Percentiles rank a stretch among this genome's conserved stretches.
Conservation (phyloP, 2,329 filamentous ascomycete species). For the Sphaerostilbella broomeana region DNA sequence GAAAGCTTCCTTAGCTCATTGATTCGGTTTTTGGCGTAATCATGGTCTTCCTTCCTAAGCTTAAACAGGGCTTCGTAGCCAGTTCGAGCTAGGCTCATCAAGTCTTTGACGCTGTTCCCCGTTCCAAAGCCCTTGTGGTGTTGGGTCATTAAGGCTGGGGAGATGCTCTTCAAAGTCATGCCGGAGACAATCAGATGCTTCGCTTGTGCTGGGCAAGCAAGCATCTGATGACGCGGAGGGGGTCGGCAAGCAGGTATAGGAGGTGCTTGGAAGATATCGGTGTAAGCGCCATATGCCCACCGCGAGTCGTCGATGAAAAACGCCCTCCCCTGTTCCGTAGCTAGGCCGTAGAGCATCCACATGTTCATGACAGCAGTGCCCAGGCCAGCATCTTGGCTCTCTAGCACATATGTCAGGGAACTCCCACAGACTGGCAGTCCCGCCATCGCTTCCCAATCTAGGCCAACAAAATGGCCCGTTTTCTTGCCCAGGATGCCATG, state of each 20-base stretch:
- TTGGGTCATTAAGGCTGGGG: slow-evolving; percentile 47
- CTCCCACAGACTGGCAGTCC: slow-evolving; percentile 56
- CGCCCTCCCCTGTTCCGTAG: slow-evolving; percentile 62
- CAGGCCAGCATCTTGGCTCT: slow-evolving; percentile 65
- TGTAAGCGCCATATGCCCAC: slow-evolving; percentile 76
- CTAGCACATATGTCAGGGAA: slow-evolving; percentile 72
- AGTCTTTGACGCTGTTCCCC: slow-evolving; percentile 35
- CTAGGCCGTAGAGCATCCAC: slow-evolving; percentile 79
- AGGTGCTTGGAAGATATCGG: slow-evolving; percentile 62
- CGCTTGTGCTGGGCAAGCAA: slow-evolving; percentile 73
- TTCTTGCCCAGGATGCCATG: slow-evolving; percentile 34
- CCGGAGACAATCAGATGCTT: slow-evolving; percentile 68
- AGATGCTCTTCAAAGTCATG: slow-evolving; percentile 57
- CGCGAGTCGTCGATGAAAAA: slow-evolving; percentile 83
- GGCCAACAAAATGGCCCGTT: slow-evolving; percentile 42
- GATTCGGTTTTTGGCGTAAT: slow-evolving; percentile 56
- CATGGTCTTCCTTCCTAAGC: slow-evolving; percentile 57
- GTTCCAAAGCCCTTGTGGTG: slow-evolving; percentile 22
- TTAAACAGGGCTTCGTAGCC: slow-evolving; percentile 70
- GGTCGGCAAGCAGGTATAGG: slow-evolving; percentile 60
- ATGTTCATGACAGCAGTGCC: slow-evolving; percentile 70
- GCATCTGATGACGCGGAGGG: slow-evolving; percentile 66
- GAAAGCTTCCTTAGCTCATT: slow-evolving; percentile 46
- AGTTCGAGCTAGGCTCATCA: slow-evolving; percentile 60
- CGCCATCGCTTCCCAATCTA: slow-evolving; percentile 36